A percentile compares a stretch with the other conserved stretches of the same genome.
Evolutionary conservation across 75 land plant species (phyloP).

Genomic region (Cupressus sempervirens): DNA sequence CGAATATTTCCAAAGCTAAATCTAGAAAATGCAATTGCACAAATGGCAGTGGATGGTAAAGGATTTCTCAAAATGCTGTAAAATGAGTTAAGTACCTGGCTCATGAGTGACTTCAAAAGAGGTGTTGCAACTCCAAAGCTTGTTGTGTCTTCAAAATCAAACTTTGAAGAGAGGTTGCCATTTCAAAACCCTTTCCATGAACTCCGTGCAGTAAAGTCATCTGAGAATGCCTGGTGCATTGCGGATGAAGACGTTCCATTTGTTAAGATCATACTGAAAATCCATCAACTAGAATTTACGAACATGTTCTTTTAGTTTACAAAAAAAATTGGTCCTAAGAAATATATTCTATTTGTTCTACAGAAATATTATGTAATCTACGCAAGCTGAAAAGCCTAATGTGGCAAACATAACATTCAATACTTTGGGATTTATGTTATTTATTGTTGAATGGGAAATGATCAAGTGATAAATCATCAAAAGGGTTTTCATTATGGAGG

Average conservation of each 20-base stretch:
- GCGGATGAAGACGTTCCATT: constrained; percentile 38
- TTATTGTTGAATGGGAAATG: no score
- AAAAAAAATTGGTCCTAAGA: neutral
- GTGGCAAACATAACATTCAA: neutral
- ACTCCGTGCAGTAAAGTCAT: constrained; percentile 41
- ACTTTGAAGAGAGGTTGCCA: constrained; percentile 57
- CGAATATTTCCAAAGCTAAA: neutral
- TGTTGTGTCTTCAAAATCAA: constrained; percentile 58
- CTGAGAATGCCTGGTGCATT: constrained; percentile 21
- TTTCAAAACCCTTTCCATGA: constrained; percentile 59
- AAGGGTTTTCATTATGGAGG: no score
- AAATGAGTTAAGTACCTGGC: constrained; percentile 45
- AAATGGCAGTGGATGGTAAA: neutral
- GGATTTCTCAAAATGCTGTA: neutral
- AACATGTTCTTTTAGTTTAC: neutral
- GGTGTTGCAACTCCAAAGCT: constrained; percentile 79
- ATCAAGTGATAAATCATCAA: no score
- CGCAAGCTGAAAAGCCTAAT: neutral
- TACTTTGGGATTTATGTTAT: neutral
- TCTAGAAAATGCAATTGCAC: neutral
- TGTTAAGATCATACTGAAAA: neutral
- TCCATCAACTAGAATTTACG: neutral
- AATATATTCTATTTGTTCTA: neutral
- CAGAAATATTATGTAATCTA: neutral
- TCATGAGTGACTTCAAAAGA: constrained; percentile 86